phyloP scores from a whole-genome alignment of 768 basidiomycete genomes.

The Amanita fuliginea region DNA sequence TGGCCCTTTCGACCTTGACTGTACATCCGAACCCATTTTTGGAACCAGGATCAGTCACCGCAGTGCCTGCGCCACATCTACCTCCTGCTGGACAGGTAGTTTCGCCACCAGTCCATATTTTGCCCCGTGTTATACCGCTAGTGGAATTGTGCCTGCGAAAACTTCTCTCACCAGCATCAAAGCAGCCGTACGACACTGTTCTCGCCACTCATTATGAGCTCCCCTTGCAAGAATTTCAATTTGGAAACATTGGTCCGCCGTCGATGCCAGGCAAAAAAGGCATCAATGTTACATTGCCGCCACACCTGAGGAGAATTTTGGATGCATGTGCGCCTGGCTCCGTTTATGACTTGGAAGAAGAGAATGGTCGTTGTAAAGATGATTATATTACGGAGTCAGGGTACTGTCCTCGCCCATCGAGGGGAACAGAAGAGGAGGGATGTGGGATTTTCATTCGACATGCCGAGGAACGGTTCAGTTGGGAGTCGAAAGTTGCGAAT shows the following conservation, averaged over 20 bases:
- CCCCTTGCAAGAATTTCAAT: constrained; percentile 4
- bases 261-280: neutral
- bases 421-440: constrained; percentile 11
- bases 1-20: constrained; percentile 36
- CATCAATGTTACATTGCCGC: constrained; percentile 13
- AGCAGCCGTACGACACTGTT: constrained; percentile 22
- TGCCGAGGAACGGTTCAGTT: constrained; percentile 53
- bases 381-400: constrained; percentile 26
- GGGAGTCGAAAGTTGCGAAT: constrained; percentile 47
- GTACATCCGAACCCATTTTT: constrained; percentile 56
- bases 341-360: constrained; percentile 14
- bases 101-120: constrained; percentile 14
- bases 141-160: constrained; percentile 3
- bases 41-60: constrained; percentile 13
- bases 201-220: constrained; percentile 15
- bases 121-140: constrained; percentile 8
- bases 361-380: constrained; percentile 10
- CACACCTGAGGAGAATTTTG: constrained; percentile 20
- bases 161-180: constrained; percentile 8
- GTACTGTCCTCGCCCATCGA: constrained; percentile 38
- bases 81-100: constrained; percentile 12
- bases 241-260: neutral
- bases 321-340: constrained; percentile 28
- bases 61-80: neutral
- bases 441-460: constrained; percentile 37